A percentile compares a stretch with the other conserved stretches of the same genome.
These are phyloP conservation scores for Hymenoscyphus repandus DNA, from an alignment of 2,329 filamentous ascomycete species.

Conservation along the genomic window DNA sequence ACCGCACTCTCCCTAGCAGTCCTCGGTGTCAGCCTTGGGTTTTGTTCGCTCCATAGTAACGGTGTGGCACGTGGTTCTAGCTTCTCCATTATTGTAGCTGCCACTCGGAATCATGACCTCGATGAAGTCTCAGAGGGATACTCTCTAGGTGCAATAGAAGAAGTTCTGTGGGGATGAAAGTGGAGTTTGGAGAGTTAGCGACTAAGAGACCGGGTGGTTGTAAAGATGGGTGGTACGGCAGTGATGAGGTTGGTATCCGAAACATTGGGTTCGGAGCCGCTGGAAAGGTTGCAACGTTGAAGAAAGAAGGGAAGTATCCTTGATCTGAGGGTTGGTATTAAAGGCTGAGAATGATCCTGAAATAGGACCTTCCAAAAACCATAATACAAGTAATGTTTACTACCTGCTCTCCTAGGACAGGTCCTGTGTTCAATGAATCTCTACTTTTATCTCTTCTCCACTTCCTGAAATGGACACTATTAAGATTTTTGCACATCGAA, in stretches of 20 bases:
- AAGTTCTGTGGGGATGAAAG: neutral
- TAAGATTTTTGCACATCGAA: no score
- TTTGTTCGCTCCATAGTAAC: conserved; percentile 3
- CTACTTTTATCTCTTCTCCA: no score
- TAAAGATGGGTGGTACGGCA: no score
- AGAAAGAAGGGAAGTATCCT: neutral
- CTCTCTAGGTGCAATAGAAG: conserved; percentile 7
- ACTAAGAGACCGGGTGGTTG: neutral
- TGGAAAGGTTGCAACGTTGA: neutral
- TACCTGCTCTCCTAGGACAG: no score
- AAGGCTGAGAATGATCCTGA: no score
- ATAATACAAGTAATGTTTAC: no score
- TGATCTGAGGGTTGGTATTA: no score
- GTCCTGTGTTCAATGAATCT: no score
- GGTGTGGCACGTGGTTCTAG: conserved; percentile 10
- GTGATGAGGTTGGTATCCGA: neutral
- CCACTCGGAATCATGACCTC: conserved; percentile 8
- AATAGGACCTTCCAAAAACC: no score
- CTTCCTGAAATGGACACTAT: no score
- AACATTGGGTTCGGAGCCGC: neutral
- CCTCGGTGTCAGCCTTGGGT: neutral
- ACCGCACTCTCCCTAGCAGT: neutral
- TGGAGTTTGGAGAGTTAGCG: conserved; percentile 6
- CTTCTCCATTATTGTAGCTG: conserved; percentile 13
- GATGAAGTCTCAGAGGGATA: conserved; percentile 8